These are phyloP conservation scores for Picea sitchensis DNA, from an alignment of 75 land plant genomes.

Conservation along the genomic window DNA sequence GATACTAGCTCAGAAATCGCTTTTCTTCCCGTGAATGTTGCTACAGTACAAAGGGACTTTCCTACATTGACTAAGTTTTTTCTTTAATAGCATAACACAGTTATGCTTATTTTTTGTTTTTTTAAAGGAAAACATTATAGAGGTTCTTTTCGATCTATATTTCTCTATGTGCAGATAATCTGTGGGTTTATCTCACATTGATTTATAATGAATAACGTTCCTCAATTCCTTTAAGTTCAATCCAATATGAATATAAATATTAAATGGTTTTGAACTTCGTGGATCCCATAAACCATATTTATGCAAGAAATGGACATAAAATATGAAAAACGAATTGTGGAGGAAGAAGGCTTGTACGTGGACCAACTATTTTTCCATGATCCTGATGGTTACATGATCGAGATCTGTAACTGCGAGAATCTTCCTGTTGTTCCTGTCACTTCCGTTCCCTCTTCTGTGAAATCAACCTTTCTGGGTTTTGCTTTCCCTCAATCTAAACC, in stretches of 20 bases:
- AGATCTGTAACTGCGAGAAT: conserved; percentile 60
- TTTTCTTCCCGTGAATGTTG: not conserved
- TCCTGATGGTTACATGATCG: conserved; percentile 67
- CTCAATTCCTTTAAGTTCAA: too few species aligned
- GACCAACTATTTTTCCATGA: conserved; percentile 51
- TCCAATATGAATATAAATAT: too few species aligned
- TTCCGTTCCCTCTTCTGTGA: not conserved
- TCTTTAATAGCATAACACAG: too few species aligned
- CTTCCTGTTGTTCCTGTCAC: conserved; percentile 45
- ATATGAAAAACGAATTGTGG: conserved; percentile 15
- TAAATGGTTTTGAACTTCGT: too few species aligned
- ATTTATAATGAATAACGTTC: too few species aligned
- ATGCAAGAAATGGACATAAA: conserved; percentile 23
- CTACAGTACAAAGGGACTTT: not conserved
- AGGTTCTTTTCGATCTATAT: too few species aligned
- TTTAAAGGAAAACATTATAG: too few species aligned
- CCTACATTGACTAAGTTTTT: not conserved
- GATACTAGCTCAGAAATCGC: not conserved
- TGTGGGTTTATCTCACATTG: too few species aligned
- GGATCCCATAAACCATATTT: too few species aligned
- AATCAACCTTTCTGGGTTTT: not conserved
- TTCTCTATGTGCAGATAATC: too few species aligned
- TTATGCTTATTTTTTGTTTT: too few species aligned
- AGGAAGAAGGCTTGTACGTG: conserved; percentile 28
- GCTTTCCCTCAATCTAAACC: not conserved